phyloP scores from a whole-genome alignment of 106 monocot species.

The Acanthochlamys bracteata region DNA sequence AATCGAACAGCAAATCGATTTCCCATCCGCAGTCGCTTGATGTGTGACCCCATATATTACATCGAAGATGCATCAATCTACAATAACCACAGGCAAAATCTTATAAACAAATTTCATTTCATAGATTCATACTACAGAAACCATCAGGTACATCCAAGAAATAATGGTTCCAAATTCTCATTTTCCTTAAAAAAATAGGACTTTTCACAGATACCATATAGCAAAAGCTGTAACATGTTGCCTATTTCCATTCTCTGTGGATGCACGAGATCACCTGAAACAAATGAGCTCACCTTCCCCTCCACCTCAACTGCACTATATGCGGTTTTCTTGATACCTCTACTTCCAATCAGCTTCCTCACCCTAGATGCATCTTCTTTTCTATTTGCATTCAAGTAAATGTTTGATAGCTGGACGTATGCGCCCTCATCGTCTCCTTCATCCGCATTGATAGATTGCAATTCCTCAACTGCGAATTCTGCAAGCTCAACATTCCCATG shows the following conservation, averaged over 20 bases:
- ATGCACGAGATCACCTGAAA: constrained; percentile 47
- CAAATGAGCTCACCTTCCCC: constrained; percentile 42
- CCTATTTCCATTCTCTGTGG: constrained; percentile 27
- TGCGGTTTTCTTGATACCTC: constrained; percentile 40
- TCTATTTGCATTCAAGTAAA: constrained; percentile 38
- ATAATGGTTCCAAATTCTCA: too few relatives aligned
- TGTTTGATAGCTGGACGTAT: constrained; percentile 53
- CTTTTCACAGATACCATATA: constrained; percentile 20
- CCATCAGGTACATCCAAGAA: too few relatives aligned
- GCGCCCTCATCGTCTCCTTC: constrained; percentile 41
- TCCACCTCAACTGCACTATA: constrained; percentile 40
- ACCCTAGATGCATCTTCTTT: constrained; percentile 43
- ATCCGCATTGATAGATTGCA: constrained; percentile 19
- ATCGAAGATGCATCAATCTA: too few relatives aligned
- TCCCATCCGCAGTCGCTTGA: too few relatives aligned
- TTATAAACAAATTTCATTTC: too few relatives aligned
- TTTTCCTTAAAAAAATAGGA: too few relatives aligned
- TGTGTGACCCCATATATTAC: too few relatives aligned
- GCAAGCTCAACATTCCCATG: constrained; percentile 41
- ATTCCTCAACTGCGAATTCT: constrained; percentile 38
- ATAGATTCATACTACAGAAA: too few relatives aligned
- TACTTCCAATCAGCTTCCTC: constrained; percentile 39
- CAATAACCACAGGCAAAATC: too few relatives aligned
- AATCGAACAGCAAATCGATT: too few relatives aligned
- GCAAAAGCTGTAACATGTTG: constrained; percentile 25